A percentile compares a stretch with the other conserved stretches of the same genome.
phyloP scores from a whole-genome alignment of 208 protist genomes.

The Paratrypanosoma confusum region DNA sequence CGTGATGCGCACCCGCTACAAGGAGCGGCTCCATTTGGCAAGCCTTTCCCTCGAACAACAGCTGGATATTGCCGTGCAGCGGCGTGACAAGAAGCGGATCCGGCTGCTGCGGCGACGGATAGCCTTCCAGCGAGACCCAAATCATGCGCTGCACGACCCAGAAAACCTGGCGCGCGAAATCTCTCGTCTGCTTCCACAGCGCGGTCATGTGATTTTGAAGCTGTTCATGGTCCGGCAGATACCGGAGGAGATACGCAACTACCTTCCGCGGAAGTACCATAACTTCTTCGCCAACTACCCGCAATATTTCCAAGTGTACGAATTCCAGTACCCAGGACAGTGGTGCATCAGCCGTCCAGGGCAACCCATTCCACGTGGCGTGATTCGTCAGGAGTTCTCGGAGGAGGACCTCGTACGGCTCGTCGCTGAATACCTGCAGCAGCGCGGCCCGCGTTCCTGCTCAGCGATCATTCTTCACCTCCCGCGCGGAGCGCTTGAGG shows the following conservation, averaged over 20 bases:
- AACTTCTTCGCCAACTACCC: constrained; percentile 79
- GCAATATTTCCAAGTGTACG: constrained; percentile 79
- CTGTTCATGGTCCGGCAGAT: constrained; percentile 49
- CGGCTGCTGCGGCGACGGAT: constrained; percentile 65
- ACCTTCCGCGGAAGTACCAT: constrained; percentile 49
- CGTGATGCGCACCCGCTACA: constrained; percentile 71
- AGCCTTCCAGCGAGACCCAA: constrained; percentile 74
- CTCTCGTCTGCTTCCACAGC: constrained; percentile 53
- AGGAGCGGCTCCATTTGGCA: constrained; percentile 40
- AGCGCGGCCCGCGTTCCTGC: constrained; percentile 21
- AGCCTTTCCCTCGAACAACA: constrained; percentile 75
- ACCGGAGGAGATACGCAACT: constrained; percentile 64
- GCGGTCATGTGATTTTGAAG: constrained; percentile 54
- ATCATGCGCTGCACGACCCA: constrained; percentile 78
- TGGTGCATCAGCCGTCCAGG: constrained; percentile 69
- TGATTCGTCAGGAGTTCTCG: constrained; percentile 65
- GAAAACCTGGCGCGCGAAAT: constrained; percentile 83
- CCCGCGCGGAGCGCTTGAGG: constrained; percentile 67
- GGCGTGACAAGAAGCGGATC: constrained; percentile 46
- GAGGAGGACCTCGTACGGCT: constrained; percentile 71
- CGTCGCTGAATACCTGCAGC: constrained; percentile 63
- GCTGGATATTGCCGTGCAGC: constrained; percentile 46
- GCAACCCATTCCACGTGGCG: constrained; percentile 65
- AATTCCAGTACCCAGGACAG: constrained; percentile 51
- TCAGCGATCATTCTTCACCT: constrained; percentile 45